Evolutionary conservation across 2,329 filamentous ascomycete genomes (phyloP).

Genomic region (Pseudogymnoascus sp.): DNA sequence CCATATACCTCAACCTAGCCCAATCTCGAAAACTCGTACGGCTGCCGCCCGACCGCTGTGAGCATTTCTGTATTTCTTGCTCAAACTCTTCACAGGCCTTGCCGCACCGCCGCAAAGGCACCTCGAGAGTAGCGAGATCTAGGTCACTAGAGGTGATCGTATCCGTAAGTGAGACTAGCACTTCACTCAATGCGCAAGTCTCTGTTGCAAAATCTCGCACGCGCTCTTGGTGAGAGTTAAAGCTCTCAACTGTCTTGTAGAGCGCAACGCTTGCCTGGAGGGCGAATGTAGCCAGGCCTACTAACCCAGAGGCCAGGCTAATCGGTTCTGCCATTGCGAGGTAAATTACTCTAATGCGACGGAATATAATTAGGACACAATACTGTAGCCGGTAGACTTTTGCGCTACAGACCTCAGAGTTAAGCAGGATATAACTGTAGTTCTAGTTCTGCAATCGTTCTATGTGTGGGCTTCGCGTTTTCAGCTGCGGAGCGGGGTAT

Average conservation of each 20-base stretch:
- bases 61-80: constrained; percentile 31
- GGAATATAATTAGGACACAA: background rate
- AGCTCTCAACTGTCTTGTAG: constrained; percentile 32
- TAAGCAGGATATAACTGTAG: background rate
- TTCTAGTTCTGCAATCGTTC: background rate
- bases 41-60: constrained; percentile 28
- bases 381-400: background rate
- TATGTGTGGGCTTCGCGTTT: background rate
- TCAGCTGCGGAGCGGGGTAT: background rate
- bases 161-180: constrained; percentile 30
- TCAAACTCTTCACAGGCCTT: constrained; percentile 37
- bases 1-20: constrained; percentile 30
- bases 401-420: background rate
- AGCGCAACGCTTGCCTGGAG: constrained; percentile 33
- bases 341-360: background rate
- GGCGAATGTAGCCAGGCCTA: constrained; percentile 32
- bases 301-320: constrained; percentile 31
- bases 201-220: constrained; percentile 36
- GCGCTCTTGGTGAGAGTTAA: constrained; percentile 30
- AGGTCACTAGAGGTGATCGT: constrained; percentile 22
- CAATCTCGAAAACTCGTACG: constrained; percentile 38
- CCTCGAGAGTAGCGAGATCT: constrained; percentile 28
- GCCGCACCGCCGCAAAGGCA: constrained; percentile 35
- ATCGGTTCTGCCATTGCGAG: constrained; percentile 26
- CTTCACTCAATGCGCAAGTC: constrained; percentile 31